Conservation (phyloP, 805 yeast genomes). For the Kodamaea nitidulidarum region DNA sequence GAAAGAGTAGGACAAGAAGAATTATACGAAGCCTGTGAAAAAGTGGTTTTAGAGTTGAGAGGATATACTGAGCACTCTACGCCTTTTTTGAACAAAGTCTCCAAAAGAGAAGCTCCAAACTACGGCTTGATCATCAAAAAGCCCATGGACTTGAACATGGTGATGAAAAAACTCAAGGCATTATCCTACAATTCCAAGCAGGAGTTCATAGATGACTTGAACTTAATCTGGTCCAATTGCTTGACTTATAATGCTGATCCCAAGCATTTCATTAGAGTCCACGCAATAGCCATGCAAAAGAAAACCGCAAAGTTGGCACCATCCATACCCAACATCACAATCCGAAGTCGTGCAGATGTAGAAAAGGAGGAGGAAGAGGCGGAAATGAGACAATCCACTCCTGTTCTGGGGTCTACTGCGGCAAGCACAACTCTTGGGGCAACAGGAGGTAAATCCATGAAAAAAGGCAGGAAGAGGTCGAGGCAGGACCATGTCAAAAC, state of each 20-base stretch:
- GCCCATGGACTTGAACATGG: slow-evolving; percentile 97
- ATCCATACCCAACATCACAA: slow-evolving; percentile 81
- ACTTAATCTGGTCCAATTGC: slow-evolving; percentile 95
- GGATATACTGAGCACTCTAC: slow-evolving; percentile 95
- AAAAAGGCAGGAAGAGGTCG: slow-evolving; percentile 40
- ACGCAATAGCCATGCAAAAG: slow-evolving; percentile 95
- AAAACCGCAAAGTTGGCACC: slow-evolving; percentile 74
- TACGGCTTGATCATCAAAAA: slow-evolving; percentile 83
- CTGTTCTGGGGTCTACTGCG: slow-evolving; percentile 13
- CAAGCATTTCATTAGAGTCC: slow-evolving; percentile 81
- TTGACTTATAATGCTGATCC: slow-evolving; percentile 92
- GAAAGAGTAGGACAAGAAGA: slow-evolving; percentile 97
- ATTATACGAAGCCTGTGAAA: slow-evolving; percentile 94
- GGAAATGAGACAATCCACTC: slow-evolving; percentile 20
- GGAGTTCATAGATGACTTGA: slow-evolving; percentile 91
- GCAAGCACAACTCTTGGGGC: slow-evolving; percentile 12
- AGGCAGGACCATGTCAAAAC: slow-evolving; percentile 32
- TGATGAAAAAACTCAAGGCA: slow-evolving; percentile 79
- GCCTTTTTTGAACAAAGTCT: slow-evolving; percentile 92
- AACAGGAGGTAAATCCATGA: slow-evolving; percentile 34
- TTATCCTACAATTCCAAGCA: slow-evolving; percentile 80
- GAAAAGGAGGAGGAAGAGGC: slow-evolving; percentile 56
- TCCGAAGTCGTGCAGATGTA: slow-evolving; percentile 68
- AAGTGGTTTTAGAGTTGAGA: slow-evolving; percentile 84
- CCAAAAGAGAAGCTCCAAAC: slow-evolving; percentile 96